Evolutionary conservation across 2,329 filamentous ascomycete species (phyloP), one percentile per base, ranked within the genome.

Genomic region (Endoconidiophora polonica): DNA sequence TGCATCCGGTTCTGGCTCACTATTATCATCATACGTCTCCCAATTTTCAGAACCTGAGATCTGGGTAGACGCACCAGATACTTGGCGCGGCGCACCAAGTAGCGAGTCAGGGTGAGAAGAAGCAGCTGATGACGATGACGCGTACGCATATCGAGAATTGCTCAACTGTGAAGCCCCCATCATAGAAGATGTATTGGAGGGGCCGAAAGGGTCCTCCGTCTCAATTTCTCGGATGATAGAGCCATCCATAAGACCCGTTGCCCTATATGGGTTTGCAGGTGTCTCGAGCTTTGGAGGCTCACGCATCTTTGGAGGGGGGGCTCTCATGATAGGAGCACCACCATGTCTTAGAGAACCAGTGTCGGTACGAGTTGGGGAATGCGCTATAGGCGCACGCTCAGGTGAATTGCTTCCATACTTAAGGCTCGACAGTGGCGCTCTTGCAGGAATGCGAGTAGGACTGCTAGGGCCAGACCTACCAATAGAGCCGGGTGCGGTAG

Each of bases 11-110:
- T 86, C 83, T 0, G 81, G 77, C 59, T 86, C 81, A 54, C 82
- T 86, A 56, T 74, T 78, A 62, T 94, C 86, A 58, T 91, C 88
- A 59, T 91, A 96, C 7, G 88, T 94, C 65, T 96, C 90, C 90
- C 90, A 96, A 63, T 96, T 96, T 65, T 96, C 90, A 3, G 86
- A 94, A 22, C 85, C 86, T 4, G 84, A 86, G 23, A 83, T 72
- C 20, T 72, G 73, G 1, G 83, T 86, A n/a, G 85, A 88, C 14
- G 54, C 45, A 46, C 56, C 58, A 3, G 65, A 67, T 14, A 82
- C 79, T 58, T 90, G 84, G 44, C 86, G 71, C 1, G 69, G 70
- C 20, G 38, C 49, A 12, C 42, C 50, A 33, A 52, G 43, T 18
- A 52, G 10, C 5, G 50, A 52, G 24, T 52, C 50, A 4, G 50